Base-by-base conservation (phyloP, 2,329 filamentous ascomycete species). In the Diaporthe citriasiana region DNA sequence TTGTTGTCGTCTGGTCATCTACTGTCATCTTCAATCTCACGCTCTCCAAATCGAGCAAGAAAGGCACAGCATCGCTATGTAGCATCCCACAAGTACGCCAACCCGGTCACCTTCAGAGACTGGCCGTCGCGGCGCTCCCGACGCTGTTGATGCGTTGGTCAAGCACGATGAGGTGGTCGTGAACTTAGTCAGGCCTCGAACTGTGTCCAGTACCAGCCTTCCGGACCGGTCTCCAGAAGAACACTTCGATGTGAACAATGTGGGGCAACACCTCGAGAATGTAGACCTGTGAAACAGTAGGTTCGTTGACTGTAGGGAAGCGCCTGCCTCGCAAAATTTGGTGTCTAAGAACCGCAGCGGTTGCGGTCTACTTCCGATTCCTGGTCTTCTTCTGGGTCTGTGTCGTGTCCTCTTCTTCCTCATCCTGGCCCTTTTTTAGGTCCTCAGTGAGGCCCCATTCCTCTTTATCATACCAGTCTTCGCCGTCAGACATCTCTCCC, bases 381-480 rank as follows among this genome's bases (percentile, higher is more conserved):
- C 89, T 84, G 72, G 89, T 91, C 85, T 91, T 91, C 84, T 91
- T 91, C 70, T 88, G 87, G 68, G 88, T 84, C 76, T 87, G 87
- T 76, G 86, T 84, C 74, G 85, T 87, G 76, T 95, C 93, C 80
- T 96, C 94, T 80, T 97, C 94, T 79, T 96, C 94, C 80, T 93
- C 92, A 76, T 95, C 93, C 78, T 94, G 92, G 0, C 94, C 94
- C 84, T 97, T 97, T 81, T 94, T 93, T 10, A 96, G 84, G 77
- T 94, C 92, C 75, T 93, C 92, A 12, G 90, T 88, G 65, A 97
- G 82, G 0, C 89, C 90, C 93, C 94, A 96, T 83, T 94, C 93
- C 70, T 94, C 92, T 79, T 90, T 90, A 82, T 97, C 94, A 80
- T 95, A 95, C 93, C 94, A 97, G 81, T 97, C 94, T 85, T 97